These are phyloP conservation scores for Melocanna baccifera DNA, from an alignment of 176 grass and related monocot species.

Conservation along the genomic window DNA sequence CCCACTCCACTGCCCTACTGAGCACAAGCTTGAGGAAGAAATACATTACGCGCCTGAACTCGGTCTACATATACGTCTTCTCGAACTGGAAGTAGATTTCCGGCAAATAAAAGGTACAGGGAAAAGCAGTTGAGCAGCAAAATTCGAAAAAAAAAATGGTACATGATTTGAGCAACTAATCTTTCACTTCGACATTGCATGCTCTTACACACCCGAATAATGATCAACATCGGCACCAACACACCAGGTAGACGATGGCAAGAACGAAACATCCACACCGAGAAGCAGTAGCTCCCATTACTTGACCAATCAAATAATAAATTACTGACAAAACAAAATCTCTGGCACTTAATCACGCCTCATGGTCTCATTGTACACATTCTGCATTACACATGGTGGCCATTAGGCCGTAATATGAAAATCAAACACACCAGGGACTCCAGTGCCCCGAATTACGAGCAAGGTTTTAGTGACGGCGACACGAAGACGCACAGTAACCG, in stretches of 20 bases:
- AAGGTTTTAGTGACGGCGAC: neutral
- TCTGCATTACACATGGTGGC: neutral
- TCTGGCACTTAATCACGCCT: constrained; percentile 24
- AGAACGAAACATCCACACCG: neutral
- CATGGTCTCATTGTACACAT: constrained; percentile 7
- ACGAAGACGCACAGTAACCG: neutral
- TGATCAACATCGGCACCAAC: neutral
- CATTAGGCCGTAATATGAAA: constrained; percentile 14
- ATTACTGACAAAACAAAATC: constrained; percentile 38
- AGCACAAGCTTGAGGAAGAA: neutral
- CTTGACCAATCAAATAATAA: neutral
- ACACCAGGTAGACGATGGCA: neutral
- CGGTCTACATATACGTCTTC: too few relatives aligned
- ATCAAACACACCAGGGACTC: neutral
- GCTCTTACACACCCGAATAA: neutral
- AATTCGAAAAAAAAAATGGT: too few relatives aligned
- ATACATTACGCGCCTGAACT: neutral
- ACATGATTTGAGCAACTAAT: too few relatives aligned
- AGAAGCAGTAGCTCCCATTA: neutral
- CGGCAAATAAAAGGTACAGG: too few relatives aligned
- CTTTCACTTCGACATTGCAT: too few relatives aligned
- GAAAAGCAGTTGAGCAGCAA: too few relatives aligned
- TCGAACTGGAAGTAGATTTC: too few relatives aligned
- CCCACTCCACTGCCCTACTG: neutral
- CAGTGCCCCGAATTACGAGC: neutral